These are phyloP conservation scores for Cryomyces minteri DNA, from an alignment of 495 filamentous ascomycete genomes.

Conservation along the genomic window DNA sequence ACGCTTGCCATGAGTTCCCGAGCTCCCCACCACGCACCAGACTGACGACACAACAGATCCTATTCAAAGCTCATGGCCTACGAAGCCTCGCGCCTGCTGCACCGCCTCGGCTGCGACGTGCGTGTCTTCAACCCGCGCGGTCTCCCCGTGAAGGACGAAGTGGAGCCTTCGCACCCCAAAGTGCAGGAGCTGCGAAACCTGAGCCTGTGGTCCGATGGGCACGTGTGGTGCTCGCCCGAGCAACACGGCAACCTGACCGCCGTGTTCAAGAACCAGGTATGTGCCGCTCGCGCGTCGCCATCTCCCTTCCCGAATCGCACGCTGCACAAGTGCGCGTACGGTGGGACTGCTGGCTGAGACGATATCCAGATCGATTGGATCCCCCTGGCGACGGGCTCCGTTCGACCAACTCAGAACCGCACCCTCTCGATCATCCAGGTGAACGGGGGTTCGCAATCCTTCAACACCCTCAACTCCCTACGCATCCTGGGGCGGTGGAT, in stretches of 20 bases:
- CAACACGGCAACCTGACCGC: constrained; percentile 55
- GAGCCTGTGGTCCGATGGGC: constrained; percentile 49
- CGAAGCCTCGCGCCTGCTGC: constrained; percentile 43
- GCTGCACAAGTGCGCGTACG: no score
- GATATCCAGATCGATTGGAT: constrained; percentile 48
- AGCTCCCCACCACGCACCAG: neutral
- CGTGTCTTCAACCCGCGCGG: constrained; percentile 43
- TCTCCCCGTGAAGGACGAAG: constrained; percentile 46
- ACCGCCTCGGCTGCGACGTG: constrained; percentile 49
- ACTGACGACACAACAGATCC: constrained; percentile 21
- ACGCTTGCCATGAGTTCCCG: neutral
- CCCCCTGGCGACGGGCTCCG: constrained; percentile 39
- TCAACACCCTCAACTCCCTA: constrained; percentile 57
- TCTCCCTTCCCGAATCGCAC: no score
- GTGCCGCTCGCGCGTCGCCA: no score
- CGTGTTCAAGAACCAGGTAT: constrained; percentile 44
- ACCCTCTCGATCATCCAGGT: constrained; percentile 49
- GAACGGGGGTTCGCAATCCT: constrained; percentile 48
- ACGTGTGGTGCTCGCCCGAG: constrained; percentile 51
- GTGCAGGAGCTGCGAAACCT: constrained; percentile 48
- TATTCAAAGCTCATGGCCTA: constrained; percentile 43
- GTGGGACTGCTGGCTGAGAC: no score
- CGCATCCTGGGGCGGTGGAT: constrained; percentile 58
- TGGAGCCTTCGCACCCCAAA: constrained; percentile 35
- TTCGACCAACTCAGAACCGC: constrained; percentile 51